These are phyloP conservation scores for Atractiella rhizophila DNA, from an alignment of 768 basidiomycete species.

Conservation along the genomic window DNA sequence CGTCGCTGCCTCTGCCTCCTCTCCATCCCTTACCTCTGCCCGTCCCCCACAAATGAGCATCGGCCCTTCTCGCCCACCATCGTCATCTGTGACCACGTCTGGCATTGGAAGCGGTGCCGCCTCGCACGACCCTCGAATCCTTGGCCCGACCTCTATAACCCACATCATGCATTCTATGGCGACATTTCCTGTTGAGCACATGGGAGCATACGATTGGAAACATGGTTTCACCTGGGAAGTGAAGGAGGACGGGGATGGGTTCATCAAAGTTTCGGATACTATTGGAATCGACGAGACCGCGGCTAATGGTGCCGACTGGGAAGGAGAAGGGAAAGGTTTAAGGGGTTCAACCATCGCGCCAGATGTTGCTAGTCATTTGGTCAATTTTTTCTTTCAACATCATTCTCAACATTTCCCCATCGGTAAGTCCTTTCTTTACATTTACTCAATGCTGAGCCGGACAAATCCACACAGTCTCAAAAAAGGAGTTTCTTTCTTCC, in stretches of 20 bases:
- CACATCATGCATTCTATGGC: conserved; percentile 78
- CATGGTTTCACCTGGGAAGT: conserved; percentile 77
- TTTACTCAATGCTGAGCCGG: too few species aligned
- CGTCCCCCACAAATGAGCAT: neutral
- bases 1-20: neutral
- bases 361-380: conserved; percentile 6
- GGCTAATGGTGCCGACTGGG: neutral
- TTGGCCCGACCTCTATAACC: conserved; percentile 64
- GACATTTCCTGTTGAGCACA: conserved; percentile 54
- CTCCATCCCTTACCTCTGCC: neutral
- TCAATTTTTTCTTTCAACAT: conserved; percentile 63
- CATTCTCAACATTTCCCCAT: conserved; percentile 61
- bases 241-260: conserved; percentile 53
- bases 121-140: conserved; percentile 22
- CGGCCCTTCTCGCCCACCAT: conserved; percentile 20
- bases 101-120: conserved; percentile 1
- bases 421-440: too few species aligned
- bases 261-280: conserved; percentile 41
- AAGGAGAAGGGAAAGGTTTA: neutral
- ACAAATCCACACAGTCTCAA: too few species aligned
- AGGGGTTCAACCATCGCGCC: neutral
- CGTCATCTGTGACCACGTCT: neutral
- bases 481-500: conserved; percentile 58
- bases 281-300: neutral
- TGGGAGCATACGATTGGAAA: conserved; percentile 63